Evolutionary conservation across 805 yeast species (phyloP).

Genomic region (Monosporozyma solicola): DNA sequence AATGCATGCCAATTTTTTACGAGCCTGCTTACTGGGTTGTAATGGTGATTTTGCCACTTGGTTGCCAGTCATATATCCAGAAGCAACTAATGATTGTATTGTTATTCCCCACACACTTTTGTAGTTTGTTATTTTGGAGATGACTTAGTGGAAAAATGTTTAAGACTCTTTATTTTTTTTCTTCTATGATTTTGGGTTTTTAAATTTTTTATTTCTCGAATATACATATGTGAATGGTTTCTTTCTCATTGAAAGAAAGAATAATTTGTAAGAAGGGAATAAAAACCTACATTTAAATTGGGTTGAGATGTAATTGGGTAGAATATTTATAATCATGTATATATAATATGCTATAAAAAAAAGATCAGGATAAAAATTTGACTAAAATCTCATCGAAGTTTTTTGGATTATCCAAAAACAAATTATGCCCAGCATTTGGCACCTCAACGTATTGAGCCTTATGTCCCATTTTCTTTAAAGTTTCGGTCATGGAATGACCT

Average conservation of each 20-base stretch:
- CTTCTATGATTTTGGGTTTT: neutral
- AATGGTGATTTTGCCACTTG: neutral
- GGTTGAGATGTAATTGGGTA: neutral
- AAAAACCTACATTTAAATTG: too few relatives aligned
- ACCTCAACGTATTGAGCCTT: constrained; percentile 14
- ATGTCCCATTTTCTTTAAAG: constrained; percentile 8
- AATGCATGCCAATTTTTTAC: constrained; percentile 13
- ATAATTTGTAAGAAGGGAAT: too few relatives aligned
- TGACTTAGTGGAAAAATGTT: neutral
- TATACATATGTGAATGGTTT: too few relatives aligned
- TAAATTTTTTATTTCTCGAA: neutral
- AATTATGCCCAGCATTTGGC: constrained; percentile 61
- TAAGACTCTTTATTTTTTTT: neutral
- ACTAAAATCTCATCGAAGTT: constrained; percentile 43
- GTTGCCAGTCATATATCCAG: neutral
- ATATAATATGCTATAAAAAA: too few relatives aligned
- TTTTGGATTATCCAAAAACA: constrained; percentile 57
- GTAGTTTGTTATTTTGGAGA: neutral
- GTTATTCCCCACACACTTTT: neutral
- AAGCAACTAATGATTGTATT: neutral
- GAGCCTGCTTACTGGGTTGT: neutral
- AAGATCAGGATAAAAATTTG: constrained; percentile 13
- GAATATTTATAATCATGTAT: too few relatives aligned
- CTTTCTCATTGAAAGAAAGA: too few relatives aligned
- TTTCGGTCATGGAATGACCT: constrained; percentile 29